Conservation (phyloP, 768 basidiomycete genomes). For the Leccinum uliginosum region DNA sequence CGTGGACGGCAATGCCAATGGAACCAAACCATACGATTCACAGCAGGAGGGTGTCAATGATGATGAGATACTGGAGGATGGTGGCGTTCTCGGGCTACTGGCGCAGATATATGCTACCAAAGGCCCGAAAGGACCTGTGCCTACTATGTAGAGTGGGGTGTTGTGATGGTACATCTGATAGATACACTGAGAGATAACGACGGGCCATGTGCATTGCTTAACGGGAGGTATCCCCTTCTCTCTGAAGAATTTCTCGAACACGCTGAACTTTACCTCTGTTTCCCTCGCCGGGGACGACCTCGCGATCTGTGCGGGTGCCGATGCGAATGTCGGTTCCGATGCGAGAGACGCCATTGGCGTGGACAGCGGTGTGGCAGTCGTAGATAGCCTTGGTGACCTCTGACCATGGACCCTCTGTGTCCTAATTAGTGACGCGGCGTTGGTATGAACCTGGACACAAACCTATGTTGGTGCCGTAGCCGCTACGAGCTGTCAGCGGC, state of each 20-base stretch:
- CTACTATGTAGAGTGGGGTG: slow-evolving; percentile 35
- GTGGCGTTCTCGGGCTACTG: slow-evolving; percentile 78
- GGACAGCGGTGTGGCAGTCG: slow-evolving; percentile 85
- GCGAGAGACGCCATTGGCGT: slow-evolving; percentile 66
- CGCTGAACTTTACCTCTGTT: slow-evolving; percentile 78
- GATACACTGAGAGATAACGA: not conserved
- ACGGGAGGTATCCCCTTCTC: slow-evolving; percentile 11
- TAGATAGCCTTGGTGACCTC: slow-evolving; percentile 83
- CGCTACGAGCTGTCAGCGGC: slow-evolving; percentile 43
- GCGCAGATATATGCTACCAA: slow-evolving; percentile 79
- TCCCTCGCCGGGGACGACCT: slow-evolving; percentile 57
- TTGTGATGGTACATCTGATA: not conserved
- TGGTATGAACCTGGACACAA: slow-evolving; percentile 9
- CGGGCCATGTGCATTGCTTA: not conserved
- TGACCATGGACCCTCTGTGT: slow-evolving; percentile 76
- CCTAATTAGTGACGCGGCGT: not conserved
- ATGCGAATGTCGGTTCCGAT: slow-evolving; percentile 94
- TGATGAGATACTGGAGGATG: slow-evolving; percentile 68
- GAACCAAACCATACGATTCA: slow-evolving; percentile 33
- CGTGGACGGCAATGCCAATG: slow-evolving; percentile 57
- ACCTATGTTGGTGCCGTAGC: slow-evolving; percentile 91
- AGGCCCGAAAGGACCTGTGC: slow-evolving; percentile 41
- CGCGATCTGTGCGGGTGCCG: slow-evolving; percentile 78
- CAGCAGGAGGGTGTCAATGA: slow-evolving; percentile 51
- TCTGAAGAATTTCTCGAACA: slow-evolving; percentile 73